phyloP scores from a whole-genome alignment of 257 asterid species.

The Misopates orontium region DNA sequence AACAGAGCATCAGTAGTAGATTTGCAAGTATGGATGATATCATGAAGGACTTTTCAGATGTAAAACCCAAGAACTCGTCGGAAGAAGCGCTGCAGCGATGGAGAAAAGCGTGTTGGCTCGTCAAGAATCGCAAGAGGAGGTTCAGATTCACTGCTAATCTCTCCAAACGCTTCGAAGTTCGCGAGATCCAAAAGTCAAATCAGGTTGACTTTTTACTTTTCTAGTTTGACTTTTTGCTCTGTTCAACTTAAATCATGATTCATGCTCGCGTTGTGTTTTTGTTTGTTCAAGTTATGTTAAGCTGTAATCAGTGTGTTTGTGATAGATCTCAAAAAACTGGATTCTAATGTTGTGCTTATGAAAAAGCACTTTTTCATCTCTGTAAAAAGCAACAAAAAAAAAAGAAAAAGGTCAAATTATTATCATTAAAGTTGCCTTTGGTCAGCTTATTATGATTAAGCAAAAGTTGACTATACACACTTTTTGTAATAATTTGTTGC shows the following conservation, averaged over 20 bases:
- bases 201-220: slow-evolving; percentile 43
- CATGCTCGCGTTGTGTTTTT: background rate
- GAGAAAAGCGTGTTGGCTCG: slow-evolving; percentile 72
- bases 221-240: background rate
- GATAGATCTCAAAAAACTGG: background rate
- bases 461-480: background rate
- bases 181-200: slow-evolving; percentile 73
- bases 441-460: background rate
- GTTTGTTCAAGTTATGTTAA: background rate
- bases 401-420: no score
- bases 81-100: slow-evolving; percentile 70
- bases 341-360: background rate
- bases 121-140: slow-evolving; percentile 77
- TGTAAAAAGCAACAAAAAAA: background rate
- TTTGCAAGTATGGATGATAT: slow-evolving; percentile 44
- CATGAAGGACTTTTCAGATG: slow-evolving; percentile 71
- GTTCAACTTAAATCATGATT: background rate
- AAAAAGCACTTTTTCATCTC: no score
- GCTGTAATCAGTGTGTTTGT: background rate
- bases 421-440: no score
- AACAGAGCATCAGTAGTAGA: background rate
- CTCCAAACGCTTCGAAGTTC: slow-evolving; percentile 75
- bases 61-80: slow-evolving; percentile 71
- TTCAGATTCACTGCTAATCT: slow-evolving; percentile 90
- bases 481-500: no score